Evolutionary conservation across 352 stramenopile species (phyloP), one percentile per base, ranked within the genome.

Genomic region (Globisporangium mamillatum): DNA sequence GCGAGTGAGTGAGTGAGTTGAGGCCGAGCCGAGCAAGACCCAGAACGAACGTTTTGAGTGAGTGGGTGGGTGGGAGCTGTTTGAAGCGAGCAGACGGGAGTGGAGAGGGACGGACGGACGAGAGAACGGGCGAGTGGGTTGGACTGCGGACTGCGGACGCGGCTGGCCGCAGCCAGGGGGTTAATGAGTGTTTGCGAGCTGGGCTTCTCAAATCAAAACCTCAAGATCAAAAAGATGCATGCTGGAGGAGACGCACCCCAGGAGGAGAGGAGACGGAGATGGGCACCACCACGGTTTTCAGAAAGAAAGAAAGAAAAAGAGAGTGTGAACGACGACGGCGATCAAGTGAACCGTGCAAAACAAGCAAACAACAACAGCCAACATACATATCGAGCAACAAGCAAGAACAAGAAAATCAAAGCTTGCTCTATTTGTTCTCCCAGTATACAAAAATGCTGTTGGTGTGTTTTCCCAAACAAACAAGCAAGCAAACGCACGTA

Each of bases 1-100:
- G 55, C 14, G 34, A 38, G 34, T 12, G 34, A 38, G 34, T 12
- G 34, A 44, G 36, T 44, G 36, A 18, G 36, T 44, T 44, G 36
- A 44, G 36, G 29, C 29, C 4, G 4, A 32, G 29, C 29, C 29
- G 29, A 32, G 29, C 46, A 67, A 46, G 12, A n/a, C 7, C 29
- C 4, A 29, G 57, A 3, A 50, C 22, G 34, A n/a, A 24, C 5
- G 5, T 24, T 4, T 1, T 27, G 22, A 20, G n/a, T 60, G 25
- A 10, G 55, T 48, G 56, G 46, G 41, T 64, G 63, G 57, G 63
- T 68, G 63, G 54, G 60, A 66, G 60, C 60, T 66, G 46, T 55
- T 66, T 38, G 60, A 34, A 66, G 60, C 59, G 60, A 58, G 44
- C 60, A 65, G 60, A 64, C 59, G 25, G 59, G 59, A 14, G 36